A percentile compares a stretch with the other conserved stretches of the same genome.
phyloP scores from a whole-genome alignment of 2,329 filamentous ascomycete species.

The Fusarium coffeatum region DNA sequence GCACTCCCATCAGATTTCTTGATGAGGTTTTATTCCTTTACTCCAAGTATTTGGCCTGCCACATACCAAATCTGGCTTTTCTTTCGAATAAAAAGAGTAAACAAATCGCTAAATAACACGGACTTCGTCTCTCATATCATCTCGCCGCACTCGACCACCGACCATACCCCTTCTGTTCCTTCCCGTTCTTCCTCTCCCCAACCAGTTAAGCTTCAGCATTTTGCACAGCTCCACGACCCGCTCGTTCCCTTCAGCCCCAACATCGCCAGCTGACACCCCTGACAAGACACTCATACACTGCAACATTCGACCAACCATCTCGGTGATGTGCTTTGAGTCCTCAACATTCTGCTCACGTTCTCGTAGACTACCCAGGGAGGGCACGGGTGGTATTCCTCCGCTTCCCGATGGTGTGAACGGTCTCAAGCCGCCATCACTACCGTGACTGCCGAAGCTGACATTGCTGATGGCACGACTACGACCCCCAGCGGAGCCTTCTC shows the following conservation, averaged over 20 bases:
- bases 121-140: constrained; percentile 56
- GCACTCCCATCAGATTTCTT: not conserved
- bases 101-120: constrained; percentile 49
- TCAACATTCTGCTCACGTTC: constrained; percentile 72
- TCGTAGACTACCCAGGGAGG: constrained; percentile 56
- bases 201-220: constrained; percentile 95
- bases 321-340: constrained; percentile 84
- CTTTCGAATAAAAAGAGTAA: not conserved
- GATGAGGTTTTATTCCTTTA: not conserved
- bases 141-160: constrained; percentile 68
- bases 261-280: constrained; percentile 61
- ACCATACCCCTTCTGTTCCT: constrained; percentile 91
- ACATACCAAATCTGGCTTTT: not conserved
- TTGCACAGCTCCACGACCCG: constrained; percentile 87
- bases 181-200: constrained; percentile 88
- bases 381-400: constrained; percentile 35
- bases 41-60: not conserved
- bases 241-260: constrained; percentile 76
- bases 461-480: constrained; percentile 88
- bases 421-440: constrained; percentile 58
- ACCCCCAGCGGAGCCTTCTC: constrained; percentile 66
- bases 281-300: constrained; percentile 95
- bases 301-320: constrained; percentile 94
- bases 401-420: constrained; percentile 62
- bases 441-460: constrained; percentile 73